phyloP scores from a whole-genome alignment of 257 asterid species.

The Buddleja alternifolia region DNA sequence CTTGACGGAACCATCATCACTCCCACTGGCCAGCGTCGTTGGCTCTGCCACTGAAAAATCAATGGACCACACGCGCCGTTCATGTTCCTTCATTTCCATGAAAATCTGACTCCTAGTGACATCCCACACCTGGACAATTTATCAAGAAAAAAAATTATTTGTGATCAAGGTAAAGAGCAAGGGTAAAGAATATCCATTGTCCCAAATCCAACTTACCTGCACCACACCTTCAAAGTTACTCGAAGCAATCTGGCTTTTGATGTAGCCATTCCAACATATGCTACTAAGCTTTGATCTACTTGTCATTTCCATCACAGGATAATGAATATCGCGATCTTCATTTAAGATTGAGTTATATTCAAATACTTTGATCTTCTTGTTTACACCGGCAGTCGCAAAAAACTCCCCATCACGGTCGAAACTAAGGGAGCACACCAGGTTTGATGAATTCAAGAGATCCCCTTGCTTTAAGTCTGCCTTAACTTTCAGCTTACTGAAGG shows the following conservation, averaged over 20 bases:
- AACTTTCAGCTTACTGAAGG: conserved; percentile 77
- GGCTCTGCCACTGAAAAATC: conserved; percentile 96
- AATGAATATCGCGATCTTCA: conserved; percentile 85
- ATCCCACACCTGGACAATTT: conserved; percentile 79
- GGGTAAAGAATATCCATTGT: not conserved
- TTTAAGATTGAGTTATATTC: conserved; percentile 76
- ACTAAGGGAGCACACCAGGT: conserved; percentile 89
- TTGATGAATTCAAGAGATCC: conserved; percentile 88
- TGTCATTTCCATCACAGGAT: conserved; percentile 94
- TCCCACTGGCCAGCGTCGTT: conserved; percentile 94
- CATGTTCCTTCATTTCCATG: conserved; percentile 97
- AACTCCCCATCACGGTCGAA: conserved; percentile 97
- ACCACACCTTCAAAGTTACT: conserved; percentile 99
- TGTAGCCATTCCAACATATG: conserved; percentile 95
- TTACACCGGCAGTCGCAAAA: conserved; percentile 98
- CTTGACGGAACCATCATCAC: conserved; percentile 97
- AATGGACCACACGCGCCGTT: conserved; percentile 93
- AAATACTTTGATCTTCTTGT: conserved; percentile 91
- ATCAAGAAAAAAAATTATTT: conserved; percentile 17
- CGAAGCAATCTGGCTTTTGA: conserved; percentile 94
- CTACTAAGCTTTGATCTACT: conserved; percentile 93
- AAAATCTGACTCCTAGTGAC: conserved; percentile 83
- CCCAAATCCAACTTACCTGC: conserved; percentile 55
- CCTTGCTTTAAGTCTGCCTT: conserved; percentile 97
- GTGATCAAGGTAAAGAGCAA: not conserved